These are phyloP conservation scores for Raddia guianensis DNA, from an alignment of 176 grass and related monocot genomes.

Conservation along the genomic window DNA sequence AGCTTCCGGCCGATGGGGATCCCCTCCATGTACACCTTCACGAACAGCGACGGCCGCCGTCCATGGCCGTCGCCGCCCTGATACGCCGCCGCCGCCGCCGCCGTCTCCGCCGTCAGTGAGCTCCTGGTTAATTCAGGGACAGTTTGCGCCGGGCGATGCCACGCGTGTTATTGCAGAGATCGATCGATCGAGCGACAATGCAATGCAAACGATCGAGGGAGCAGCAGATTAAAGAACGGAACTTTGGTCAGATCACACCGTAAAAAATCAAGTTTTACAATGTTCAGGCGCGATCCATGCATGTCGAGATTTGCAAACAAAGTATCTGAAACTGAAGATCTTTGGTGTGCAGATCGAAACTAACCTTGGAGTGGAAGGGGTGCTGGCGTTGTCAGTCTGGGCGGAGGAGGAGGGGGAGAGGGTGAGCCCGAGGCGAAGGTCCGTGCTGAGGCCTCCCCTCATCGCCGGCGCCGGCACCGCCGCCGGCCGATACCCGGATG, in stretches of 20 bases:
- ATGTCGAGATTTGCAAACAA: not conserved
- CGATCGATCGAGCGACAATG: not conserved
- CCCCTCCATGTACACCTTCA: constrained; percentile 88
- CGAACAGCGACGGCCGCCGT: constrained; percentile 43
- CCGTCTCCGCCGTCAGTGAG: constrained; percentile 16
- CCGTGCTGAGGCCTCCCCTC: constrained; percentile 49
- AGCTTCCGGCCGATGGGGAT: constrained; percentile 72
- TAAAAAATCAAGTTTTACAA: not conserved
- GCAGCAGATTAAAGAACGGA: constrained; percentile 10
- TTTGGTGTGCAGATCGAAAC: not conserved
- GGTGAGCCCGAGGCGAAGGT: constrained; percentile 65
- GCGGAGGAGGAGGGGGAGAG: constrained; percentile 31
- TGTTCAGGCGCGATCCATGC: not conserved
- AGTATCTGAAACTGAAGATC: not conserved
- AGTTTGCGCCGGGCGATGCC: constrained; percentile 10
- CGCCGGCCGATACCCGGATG: constrained; percentile 36
- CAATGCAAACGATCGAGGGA: constrained; percentile 25
- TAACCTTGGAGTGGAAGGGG: constrained; percentile 40
- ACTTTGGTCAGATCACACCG: not conserved
- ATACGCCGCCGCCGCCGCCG: not conserved
- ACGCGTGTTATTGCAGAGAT: not conserved
- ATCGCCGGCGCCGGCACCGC: not conserved
- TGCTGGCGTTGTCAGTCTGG: not conserved
- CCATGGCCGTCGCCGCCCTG: not conserved
- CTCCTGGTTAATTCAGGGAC: constrained; percentile 48